Percentiles rank a stretch among this genome's conserved stretches.
phyloP scores from a whole-genome alignment of 176 grass and related monocot genomes.

The Carex pumila region DNA sequence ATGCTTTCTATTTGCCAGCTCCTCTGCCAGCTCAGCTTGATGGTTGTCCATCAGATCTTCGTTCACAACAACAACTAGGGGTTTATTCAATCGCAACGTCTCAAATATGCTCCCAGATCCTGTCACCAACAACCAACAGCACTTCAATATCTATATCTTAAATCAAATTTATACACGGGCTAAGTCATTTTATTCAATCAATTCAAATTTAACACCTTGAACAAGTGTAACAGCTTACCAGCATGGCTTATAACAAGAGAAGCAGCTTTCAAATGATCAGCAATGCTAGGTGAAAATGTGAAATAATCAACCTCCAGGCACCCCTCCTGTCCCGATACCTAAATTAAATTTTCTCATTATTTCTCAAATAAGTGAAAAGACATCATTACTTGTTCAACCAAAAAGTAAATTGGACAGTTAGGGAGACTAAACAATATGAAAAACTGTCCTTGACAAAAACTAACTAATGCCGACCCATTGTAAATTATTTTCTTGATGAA shows the following conservation, averaged over 20 bases:
- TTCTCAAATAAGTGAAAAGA: background rate
- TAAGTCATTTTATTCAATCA: background rate
- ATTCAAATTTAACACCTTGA: background rate
- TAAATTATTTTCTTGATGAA: background rate
- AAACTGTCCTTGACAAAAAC: background rate
- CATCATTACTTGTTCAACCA: background rate
- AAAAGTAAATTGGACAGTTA: background rate
- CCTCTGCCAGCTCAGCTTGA: slow-evolving; percentile 71
- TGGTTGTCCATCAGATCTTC: slow-evolving; percentile 96
- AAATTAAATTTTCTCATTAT: slow-evolving; percentile 5
- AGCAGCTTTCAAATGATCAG: slow-evolving; percentile 53
- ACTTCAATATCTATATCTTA: background rate
- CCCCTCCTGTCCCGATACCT: slow-evolving; percentile 40
- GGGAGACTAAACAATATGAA: background rate
- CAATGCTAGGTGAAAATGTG: slow-evolving; percentile 76
- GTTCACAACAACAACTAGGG: slow-evolving; percentile 69
- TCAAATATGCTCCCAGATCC: slow-evolving; percentile 95
- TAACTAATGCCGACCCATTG: background rate
- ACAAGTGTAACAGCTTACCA: slow-evolving; percentile 25
- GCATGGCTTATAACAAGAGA: slow-evolving; percentile 89
- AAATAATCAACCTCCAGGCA: slow-evolving; percentile 64
- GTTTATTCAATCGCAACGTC: slow-evolving; percentile 47
- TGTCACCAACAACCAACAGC: slow-evolving; percentile 3
- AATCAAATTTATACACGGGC: background rate
- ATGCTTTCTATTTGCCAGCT: slow-evolving; percentile 64